phyloP scores from a whole-genome alignment of 768 basidiomycete species.

The Panaeolus cyanescens region DNA sequence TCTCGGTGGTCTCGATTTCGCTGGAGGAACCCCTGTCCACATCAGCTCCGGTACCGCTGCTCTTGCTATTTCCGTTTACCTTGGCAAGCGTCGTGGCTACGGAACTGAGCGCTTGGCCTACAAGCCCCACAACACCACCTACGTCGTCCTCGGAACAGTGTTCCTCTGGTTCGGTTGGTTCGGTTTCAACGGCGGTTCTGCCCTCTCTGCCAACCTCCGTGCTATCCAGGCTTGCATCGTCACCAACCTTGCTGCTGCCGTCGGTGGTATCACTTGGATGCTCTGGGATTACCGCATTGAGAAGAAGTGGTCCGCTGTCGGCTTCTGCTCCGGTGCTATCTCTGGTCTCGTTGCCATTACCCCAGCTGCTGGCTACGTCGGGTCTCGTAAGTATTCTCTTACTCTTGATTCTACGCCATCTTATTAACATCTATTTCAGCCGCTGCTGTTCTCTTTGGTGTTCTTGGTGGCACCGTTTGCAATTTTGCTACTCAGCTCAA shows the following conservation, averaged over 20 bases:
- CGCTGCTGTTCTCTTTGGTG: slow-evolving; percentile 84
- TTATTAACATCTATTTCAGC: slow-evolving; percentile 35
- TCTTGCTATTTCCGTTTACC: slow-evolving; percentile 86
- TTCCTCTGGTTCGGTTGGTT: slow-evolving; percentile 98
- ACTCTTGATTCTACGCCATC: not conserved
- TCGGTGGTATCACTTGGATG: slow-evolving; percentile 94
- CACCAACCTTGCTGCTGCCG: slow-evolving; percentile 88
- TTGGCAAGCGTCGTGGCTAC: slow-evolving; percentile 90
- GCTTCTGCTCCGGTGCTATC: slow-evolving; percentile 95
- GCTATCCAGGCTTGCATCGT: slow-evolving; percentile 89
- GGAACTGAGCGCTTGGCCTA: slow-evolving; percentile 90
- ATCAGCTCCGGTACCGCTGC: slow-evolving; percentile 93
- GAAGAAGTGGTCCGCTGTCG: slow-evolving; percentile 90
- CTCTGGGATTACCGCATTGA: slow-evolving; percentile 93
- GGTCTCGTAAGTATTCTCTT: slow-evolving; percentile 52
- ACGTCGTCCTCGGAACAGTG: slow-evolving; percentile 91
- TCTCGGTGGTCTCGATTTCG: slow-evolving; percentile 88
- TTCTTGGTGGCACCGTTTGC: slow-evolving; percentile 80
- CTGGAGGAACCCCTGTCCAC: slow-evolving; percentile 96
- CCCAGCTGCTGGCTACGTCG: slow-evolving; percentile 82
- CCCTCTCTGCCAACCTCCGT: slow-evolving; percentile 85
- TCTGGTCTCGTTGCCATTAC: slow-evolving; percentile 89
- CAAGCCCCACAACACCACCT: slow-evolving; percentile 91
- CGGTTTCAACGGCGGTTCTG: slow-evolving; percentile 93
- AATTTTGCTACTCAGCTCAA: slow-evolving; percentile 98